These are phyloP conservation scores for Coleophoma cylindrospora DNA, from an alignment of 2,329 filamentous ascomycete genomes.

Conservation along the genomic window DNA sequence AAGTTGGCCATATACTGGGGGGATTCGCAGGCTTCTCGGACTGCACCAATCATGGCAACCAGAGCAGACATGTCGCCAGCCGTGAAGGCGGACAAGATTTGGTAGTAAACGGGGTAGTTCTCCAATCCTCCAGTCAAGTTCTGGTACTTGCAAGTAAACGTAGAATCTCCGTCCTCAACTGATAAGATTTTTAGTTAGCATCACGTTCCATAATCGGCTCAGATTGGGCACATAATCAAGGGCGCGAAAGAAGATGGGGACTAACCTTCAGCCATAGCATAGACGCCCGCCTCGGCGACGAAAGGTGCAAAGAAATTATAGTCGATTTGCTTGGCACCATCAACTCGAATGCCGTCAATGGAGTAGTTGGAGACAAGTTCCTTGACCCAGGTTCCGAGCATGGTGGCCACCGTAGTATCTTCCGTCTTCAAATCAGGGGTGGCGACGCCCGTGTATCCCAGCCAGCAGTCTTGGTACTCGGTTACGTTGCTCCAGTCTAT, in stretches of 20 bases:
- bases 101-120: constrained; percentile 45
- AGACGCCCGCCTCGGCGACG: constrained; percentile 46
- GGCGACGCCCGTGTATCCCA: constrained; percentile 34
- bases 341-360: constrained; percentile 41
- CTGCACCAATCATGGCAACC: constrained; percentile 24
- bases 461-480: constrained; percentile 36
- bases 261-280: constrained; percentile 48
- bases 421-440: constrained; percentile 38
- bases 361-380: constrained; percentile 36
- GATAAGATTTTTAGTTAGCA: too few relatives aligned
- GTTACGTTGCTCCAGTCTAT: constrained; percentile 25
- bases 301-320: constrained; percentile 50
- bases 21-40: neutral
- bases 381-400: constrained; percentile 32
- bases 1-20: constrained; percentile 30
- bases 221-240: too few relatives aligned
- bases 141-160: constrained; percentile 35
- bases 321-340: constrained; percentile 38
- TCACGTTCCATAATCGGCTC: too few relatives aligned
- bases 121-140: constrained; percentile 47
- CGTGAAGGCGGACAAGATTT: neutral
- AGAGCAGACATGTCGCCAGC: constrained; percentile 23
- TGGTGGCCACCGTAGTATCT: constrained; percentile 28
- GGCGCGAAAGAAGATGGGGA: constrained; percentile 32
- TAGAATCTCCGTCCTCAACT: constrained; percentile 25